Evolutionary conservation across 2,329 filamentous ascomycete genomes (phyloP), one percentile per base, ranked within the genome.

Genomic region (Microdochium paspali): DNA sequence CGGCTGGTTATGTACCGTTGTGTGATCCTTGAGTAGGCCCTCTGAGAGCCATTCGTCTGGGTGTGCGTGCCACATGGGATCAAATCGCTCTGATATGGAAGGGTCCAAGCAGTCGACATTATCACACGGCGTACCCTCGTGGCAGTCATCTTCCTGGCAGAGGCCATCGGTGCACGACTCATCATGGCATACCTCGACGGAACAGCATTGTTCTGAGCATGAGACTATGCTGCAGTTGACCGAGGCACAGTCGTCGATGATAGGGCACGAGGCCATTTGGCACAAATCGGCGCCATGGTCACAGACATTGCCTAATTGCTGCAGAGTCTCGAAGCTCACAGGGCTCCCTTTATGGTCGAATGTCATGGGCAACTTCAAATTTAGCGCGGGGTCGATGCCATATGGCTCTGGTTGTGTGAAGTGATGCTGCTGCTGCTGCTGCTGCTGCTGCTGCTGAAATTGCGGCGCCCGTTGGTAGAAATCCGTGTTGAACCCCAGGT

Each of bases 61-160:
- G 24, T 47, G 35, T n/a, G 53, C 26, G 39, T 50, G 18, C 54
- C 54, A 57, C 20, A 53, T 45, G 3, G 51, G 44, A 24, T 50
- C 51, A 28, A 47, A 26, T 10, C 50, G n/a, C 18, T 49, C 50
- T 10, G 43, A 47, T 15, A 21, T 31, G n/a, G 23, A 23, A 21
- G 42, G 47, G 4, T 59, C 53, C 20, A 60, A 46, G 44, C 60
- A 62, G 28, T 55, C 24, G 9, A 54, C 42, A 44, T 59, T 54
- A 32, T 62, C 51, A 43, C 60, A 63, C 2, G 56, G 56, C 10
- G 51, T 57, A 21, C 58, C 58, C 10, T 54, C 47, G 18, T 49
- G 55, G n/a, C 59, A 63, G 26, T 49, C 47, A 30, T 61, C 59
- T 15, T 59, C 54, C 25, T 60, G 54, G 46, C 61, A 63, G 15